These are phyloP conservation scores for Tricholomella constricta DNA, from an alignment of 768 basidiomycete species.

Conservation along the genomic window DNA sequence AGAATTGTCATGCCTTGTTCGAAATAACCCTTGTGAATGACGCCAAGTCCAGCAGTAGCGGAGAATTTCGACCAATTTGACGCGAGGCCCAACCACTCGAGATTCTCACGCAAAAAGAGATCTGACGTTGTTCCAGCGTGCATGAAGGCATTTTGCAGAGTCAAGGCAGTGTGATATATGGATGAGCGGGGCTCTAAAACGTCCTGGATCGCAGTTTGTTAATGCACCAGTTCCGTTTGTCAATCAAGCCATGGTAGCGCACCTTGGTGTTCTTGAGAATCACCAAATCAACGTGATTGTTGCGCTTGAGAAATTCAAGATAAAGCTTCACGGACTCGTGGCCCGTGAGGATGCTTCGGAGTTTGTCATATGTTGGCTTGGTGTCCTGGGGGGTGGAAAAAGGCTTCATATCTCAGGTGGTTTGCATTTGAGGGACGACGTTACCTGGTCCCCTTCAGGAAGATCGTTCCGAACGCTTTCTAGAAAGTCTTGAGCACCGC, in stretches of 20 bases:
- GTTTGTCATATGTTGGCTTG: conserved; percentile 66
- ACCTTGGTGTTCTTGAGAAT: conserved; percentile 95
- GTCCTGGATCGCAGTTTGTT: conserved; percentile 53
- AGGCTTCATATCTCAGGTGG: background rate
- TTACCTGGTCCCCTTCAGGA: conserved; percentile 69
- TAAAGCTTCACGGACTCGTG: conserved; percentile 92
- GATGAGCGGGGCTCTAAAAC: conserved; percentile 91
- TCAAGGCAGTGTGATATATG: conserved; percentile 96
- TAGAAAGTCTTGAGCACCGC: conserved; percentile 91
- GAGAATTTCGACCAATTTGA: conserved; percentile 99
- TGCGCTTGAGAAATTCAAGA: conserved; percentile 92
- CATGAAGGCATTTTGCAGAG: conserved; percentile 97
- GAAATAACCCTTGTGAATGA: conserved; percentile 97
- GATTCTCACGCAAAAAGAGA: conserved; percentile 88
- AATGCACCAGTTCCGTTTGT: background rate
- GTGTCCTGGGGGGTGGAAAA: conserved; percentile 50
- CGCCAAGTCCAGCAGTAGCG: conserved; percentile 93
- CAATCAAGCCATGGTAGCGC: conserved; percentile 4
- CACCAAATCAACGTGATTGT: conserved; percentile 89
- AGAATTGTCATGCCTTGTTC: conserved; percentile 91
- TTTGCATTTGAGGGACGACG: conserved; percentile 17
- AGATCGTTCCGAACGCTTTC: conserved; percentile 70
- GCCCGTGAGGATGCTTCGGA: conserved; percentile 84
- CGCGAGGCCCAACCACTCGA: conserved; percentile 95
- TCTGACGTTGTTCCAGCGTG: conserved; percentile 98